phyloP scores from a whole-genome alignment of 1,284 basidiomycete species.

The Anthracocystis panici-leucophaei region DNA sequence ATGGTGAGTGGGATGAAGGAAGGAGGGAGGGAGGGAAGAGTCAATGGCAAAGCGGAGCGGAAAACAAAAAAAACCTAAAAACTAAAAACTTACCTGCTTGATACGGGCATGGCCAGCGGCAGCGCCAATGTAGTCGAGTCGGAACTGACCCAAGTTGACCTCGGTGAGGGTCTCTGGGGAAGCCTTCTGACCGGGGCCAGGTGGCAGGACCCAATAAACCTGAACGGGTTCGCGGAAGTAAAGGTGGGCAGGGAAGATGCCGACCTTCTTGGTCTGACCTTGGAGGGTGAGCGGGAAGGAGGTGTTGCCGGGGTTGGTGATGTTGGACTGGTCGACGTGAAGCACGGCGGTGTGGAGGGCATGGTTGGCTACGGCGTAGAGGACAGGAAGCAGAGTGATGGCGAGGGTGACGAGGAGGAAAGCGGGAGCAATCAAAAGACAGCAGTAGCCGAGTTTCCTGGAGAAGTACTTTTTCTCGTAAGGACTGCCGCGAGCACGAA shows the following conservation, averaged over 20 bases:
- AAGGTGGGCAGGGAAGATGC: constrained; percentile 70
- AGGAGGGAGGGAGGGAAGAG: too few species aligned
- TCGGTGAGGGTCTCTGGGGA: constrained; percentile 58
- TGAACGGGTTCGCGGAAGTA: constrained; percentile 68
- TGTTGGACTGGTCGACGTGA: constrained; percentile 67
- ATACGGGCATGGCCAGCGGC: constrained; percentile 69
- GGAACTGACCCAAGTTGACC: constrained; percentile 64
- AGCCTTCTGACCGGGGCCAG: constrained; percentile 41
- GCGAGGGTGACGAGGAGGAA: constrained; percentile 58
- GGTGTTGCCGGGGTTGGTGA: constrained; percentile 65
- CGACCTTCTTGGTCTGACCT: constrained; percentile 69
- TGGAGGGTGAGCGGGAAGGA: constrained; percentile 68
- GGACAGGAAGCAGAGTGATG: constrained; percentile 67
- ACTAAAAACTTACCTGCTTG: constrained; percentile 63
- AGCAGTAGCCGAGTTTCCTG: constrained; percentile 64
- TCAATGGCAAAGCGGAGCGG: not conserved
- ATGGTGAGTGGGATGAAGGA: not conserved
- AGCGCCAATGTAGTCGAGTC: constrained; percentile 63
- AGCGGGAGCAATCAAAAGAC: constrained; percentile 58
- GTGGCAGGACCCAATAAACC: constrained; percentile 68
- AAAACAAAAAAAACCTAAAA: too few species aligned
- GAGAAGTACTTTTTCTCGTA: constrained; percentile 68
- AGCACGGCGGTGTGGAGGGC: constrained; percentile 67
- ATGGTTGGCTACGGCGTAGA: constrained; percentile 69
- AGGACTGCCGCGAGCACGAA: constrained; percentile 64